Evolutionary conservation across 2,329 filamentous ascomycete species (phyloP).

Genomic region (Gnomoniopsis sp.): DNA sequence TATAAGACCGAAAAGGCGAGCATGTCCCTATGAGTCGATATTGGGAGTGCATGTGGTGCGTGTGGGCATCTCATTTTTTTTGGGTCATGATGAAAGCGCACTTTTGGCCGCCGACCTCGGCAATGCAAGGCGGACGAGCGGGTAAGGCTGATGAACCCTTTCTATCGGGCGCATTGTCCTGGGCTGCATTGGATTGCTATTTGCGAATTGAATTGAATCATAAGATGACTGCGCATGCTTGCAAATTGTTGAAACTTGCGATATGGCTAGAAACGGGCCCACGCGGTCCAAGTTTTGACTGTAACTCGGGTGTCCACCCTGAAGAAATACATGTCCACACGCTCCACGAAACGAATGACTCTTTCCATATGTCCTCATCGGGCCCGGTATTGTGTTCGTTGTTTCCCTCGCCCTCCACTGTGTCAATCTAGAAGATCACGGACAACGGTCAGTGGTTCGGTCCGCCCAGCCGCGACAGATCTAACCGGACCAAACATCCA

Average conservation of each 20-base stretch:
- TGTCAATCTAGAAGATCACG: background rate
- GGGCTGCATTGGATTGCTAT: slow-evolving; percentile 2
- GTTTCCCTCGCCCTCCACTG: background rate
- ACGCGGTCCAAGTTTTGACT: background rate
- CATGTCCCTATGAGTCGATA: background rate
- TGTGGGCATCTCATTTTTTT: background rate
- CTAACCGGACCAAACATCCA: background rate
- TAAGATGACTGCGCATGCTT: background rate
- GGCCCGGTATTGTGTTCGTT: background rate
- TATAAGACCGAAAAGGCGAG: background rate
- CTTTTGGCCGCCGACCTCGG: slow-evolving; percentile 14
- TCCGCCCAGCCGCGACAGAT: background rate
- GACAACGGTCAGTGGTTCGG: background rate
- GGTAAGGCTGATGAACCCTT: slow-evolving; percentile 12
- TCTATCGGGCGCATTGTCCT: slow-evolving; percentile 6
- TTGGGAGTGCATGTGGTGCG: background rate
- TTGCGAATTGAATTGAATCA: slow-evolving; percentile 9
- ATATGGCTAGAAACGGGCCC: background rate
- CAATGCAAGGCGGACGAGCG: slow-evolving; percentile 13
- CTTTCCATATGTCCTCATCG: background rate
- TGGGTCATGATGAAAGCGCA: background rate
- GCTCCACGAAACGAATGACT: background rate
- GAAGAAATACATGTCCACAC: background rate
- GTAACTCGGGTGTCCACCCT: background rate
- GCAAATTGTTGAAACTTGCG: background rate